Evolutionary conservation across 148 eudicot genomes (phyloP), one percentile per base, ranked within the genome.

Genomic region (Chenopodium suecicum): DNA sequence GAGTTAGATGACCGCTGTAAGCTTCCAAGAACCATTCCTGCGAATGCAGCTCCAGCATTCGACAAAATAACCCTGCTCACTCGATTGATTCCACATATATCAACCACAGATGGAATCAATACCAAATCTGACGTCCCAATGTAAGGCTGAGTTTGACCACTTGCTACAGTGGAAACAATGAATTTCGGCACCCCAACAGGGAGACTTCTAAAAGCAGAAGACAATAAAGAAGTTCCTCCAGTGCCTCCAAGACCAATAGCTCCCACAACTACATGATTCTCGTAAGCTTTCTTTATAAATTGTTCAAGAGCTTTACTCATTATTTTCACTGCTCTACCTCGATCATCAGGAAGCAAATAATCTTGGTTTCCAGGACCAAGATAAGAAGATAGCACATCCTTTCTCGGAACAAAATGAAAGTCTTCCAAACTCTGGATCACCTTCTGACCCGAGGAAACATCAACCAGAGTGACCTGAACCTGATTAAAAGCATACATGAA

Each of bases 21-120:
- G 72, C 86, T 88, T 82, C 93, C 94, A 73, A 88, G 80, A 62
- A 94, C 92, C 95, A 94, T 93, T 79, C 99, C 99, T 73, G 93
- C 90, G 90, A 96, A 96, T 70, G 99, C 94, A 78, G 97, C 93
- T 83, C 89, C 99, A 74, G 99, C 99, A 90, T 94, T 96, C 9
- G 95, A 96, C 50, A 96, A 83, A 25, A 94, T 80, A 22, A 79
- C 87, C 78, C 86, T 85, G 78, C 98, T 96, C 34, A 96, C 91
- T n/a, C 77, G 85, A 78, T 96, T 96, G 76, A 96, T 88, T n/a
- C 99, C 99, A 86, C 99, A 96, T 46, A 96, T 87, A 89, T 96
- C 98, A 78, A 96, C 99, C 70, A 96, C 99, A 7, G 98, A 94
- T 17, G 99, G 95, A 85, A 96, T 85, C 88, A 96, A 87, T 66